Evolutionary conservation across 768 basidiomycete species (phyloP), one percentile per base, ranked within the genome.

Genomic region (Infundibulicybe gibba): DNA sequence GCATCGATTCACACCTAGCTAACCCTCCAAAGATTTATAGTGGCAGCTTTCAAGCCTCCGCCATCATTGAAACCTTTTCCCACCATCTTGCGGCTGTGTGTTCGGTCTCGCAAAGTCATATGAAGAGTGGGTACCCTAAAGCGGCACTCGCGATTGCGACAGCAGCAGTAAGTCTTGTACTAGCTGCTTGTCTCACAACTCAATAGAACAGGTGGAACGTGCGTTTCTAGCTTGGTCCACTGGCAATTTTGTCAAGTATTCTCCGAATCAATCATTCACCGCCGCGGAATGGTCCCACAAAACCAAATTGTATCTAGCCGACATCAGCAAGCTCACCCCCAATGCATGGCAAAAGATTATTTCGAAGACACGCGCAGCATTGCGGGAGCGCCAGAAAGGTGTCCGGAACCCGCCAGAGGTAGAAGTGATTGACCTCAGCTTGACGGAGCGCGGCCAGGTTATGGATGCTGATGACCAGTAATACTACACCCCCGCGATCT

Each of bases 1-100:
- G 33, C 15, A 32, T 40, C 17, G 31, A 32, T 41, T 16, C 25
- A 40, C 32, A 32, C 14, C 12, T 19, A 19, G 14, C 32, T 17
- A n/a, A n/a, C n/a, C n/a, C n/a, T n/a, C n/a, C n/a, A n/a, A 17
- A 47, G 46, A 40, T 47, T 41, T 47, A 47, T 30, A 47, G 41
- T 41, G 46, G 46, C 33, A 32, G 19, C 31, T 47, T 47, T 32
- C 46, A 40, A 20, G 31, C 46, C 32, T 32, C 39, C 31, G 31
- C 25, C 30, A 33, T 47, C 45, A 19, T 47, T 13, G 30, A 14
- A 31, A 40, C 45, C 30, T 47, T 47, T 32, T 19, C 38, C 6
- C 15, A 39, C 38, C 46, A 47, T 15, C 46, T 47, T 4, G 12
- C 30, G 21, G 25, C 34, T 19, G 32, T 42, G 19, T 32, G 21